Evolutionary conservation across 148 eudicot species (phyloP).

Genomic region (Limonium bicolor): DNA sequence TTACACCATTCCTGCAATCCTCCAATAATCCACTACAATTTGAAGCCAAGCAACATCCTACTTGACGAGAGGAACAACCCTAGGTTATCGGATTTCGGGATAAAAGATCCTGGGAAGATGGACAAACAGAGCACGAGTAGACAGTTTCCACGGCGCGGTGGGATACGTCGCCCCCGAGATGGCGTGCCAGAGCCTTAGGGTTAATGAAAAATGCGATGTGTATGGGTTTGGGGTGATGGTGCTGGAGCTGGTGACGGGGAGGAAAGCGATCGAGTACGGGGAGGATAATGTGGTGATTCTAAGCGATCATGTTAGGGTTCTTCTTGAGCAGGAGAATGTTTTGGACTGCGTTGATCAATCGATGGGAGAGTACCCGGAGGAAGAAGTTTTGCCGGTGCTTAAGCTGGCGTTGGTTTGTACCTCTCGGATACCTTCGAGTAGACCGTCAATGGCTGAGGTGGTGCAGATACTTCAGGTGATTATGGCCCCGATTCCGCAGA

Average conservation of each 20-base stretch:
- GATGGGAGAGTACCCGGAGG: constrained; percentile 75
- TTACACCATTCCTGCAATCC: constrained; percentile 80
- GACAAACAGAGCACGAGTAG: constrained; percentile 40
- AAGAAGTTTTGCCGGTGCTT: constrained; percentile 75
- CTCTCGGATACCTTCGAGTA: constrained; percentile 89
- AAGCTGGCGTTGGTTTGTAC: constrained; percentile 92
- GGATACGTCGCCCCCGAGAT: constrained; percentile 93
- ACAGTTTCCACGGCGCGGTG: constrained; percentile 60
- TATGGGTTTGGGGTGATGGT: constrained; percentile 75
- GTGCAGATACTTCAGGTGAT: constrained; percentile 92
- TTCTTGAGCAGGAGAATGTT: constrained; percentile 67
- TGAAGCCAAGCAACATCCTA: constrained; percentile 75
- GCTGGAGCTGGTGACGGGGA: constrained; percentile 77
- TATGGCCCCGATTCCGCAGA: constrained; percentile 61
- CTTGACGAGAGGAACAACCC: constrained; percentile 61
- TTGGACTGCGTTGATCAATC: constrained; percentile 68
- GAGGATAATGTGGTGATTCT: constrained; percentile 71
- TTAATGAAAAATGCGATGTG: constrained; percentile 85
- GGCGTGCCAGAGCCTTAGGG: constrained; percentile 76
- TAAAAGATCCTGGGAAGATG: constrained; percentile 45
- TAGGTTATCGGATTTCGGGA: constrained; percentile 73
- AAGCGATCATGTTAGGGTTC: constrained; percentile 63
- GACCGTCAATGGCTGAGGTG: constrained; percentile 94
- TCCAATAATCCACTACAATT: constrained; percentile 72
- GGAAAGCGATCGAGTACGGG: constrained; percentile 69